Conservation (phyloP, 2,329 filamentous ascomycete genomes). For the Setomelanomma holmii region DNA sequence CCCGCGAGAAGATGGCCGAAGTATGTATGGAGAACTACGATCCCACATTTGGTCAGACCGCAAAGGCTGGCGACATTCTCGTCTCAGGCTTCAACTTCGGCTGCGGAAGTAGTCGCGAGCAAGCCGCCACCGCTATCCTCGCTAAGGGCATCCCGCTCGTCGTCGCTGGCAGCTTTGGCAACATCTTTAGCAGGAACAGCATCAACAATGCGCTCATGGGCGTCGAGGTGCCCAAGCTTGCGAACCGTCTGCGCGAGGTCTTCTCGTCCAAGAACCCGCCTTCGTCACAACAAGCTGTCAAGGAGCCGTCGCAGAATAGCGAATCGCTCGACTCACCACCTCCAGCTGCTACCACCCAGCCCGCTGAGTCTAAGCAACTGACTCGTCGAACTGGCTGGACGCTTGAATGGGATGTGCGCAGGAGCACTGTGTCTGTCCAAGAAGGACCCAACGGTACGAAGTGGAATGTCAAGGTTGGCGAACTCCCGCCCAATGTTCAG, state of each 20-base stretch:
- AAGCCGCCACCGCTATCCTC: constrained; percentile 86
- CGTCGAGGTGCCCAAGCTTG: constrained; percentile 72
- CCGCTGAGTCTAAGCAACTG: constrained; percentile 60
- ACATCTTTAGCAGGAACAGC: constrained; percentile 80
- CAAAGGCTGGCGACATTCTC: constrained; percentile 77
- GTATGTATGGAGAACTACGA: constrained; percentile 98
- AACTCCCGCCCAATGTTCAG: constrained; percentile 85
- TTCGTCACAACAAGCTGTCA: constrained; percentile 50
- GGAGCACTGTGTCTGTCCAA: constrained; percentile 73
- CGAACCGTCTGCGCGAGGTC: constrained; percentile 69
- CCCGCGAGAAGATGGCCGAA: constrained; percentile 79
- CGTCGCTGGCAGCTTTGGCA: constrained; percentile 80
- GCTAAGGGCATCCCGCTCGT: constrained; percentile 83
- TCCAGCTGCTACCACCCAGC: constrained; percentile 43
- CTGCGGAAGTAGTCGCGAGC: constrained; percentile 80
- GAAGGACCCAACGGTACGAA: constrained; percentile 71
- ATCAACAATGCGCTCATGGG: constrained; percentile 82
- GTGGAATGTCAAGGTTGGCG: constrained; percentile 83
- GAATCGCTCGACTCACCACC: constrained; percentile 60
- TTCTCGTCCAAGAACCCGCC: constrained; percentile 53
- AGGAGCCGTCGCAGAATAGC: constrained; percentile 59
- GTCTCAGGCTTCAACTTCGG: constrained; percentile 91
- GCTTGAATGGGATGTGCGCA: constrained; percentile 78
- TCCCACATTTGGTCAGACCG: constrained; percentile 67
- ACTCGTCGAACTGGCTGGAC: constrained; percentile 84